phyloP scores from a whole-genome alignment of 257 asterid species.

The Nicotiana knightiana region DNA sequence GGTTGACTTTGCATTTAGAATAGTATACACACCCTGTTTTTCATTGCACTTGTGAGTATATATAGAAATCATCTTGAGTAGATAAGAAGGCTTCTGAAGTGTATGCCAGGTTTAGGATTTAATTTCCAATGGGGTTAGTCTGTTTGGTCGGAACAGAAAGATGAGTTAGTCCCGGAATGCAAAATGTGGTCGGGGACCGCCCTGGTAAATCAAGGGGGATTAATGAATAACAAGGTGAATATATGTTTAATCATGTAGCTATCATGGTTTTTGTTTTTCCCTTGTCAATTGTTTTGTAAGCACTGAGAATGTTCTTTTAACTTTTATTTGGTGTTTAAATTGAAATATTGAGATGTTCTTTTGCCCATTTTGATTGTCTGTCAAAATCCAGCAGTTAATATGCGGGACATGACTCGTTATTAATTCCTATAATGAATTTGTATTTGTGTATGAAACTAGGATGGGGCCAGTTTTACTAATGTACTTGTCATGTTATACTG shows the following conservation, averaged over 20 bases:
- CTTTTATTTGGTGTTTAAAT: background rate
- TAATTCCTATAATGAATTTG: background rate
- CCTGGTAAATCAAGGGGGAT: background rate
- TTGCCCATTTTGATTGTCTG: background rate
- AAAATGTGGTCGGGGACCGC: background rate
- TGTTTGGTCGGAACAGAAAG: background rate
- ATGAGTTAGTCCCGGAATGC: background rate
- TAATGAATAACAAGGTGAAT: background rate
- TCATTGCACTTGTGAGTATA: background rate
- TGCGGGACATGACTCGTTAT: background rate
- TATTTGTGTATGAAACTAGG: background rate
- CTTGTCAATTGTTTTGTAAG: background rate
- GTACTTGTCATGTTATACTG: background rate
- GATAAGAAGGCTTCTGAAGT: background rate
- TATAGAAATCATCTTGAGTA: background rate
- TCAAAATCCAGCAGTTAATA: background rate
- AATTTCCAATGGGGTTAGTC: background rate
- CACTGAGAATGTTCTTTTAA: background rate
- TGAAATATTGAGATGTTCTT: background rate
- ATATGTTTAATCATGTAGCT: background rate
- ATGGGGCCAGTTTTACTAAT: background rate
- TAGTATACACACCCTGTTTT: background rate
- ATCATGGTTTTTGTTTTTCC: background rate
- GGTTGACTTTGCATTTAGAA: background rate
- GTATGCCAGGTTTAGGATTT: background rate